These are phyloP conservation scores for Penicillium aurantiogriseum DNA, from an alignment of 2,329 filamentous ascomycete genomes.

Conservation along the genomic window DNA sequence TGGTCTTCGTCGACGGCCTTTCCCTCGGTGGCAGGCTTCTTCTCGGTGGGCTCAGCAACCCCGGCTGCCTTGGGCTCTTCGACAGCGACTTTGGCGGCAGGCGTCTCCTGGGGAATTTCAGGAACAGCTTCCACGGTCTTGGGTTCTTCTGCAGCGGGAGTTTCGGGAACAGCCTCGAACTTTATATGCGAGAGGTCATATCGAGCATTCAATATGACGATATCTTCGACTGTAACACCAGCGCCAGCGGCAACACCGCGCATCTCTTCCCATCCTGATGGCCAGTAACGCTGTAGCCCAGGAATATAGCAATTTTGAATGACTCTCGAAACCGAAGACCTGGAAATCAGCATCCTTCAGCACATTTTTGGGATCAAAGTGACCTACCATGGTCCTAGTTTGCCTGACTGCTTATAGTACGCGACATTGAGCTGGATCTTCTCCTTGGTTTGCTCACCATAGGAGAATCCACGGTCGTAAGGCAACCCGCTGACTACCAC, in stretches of 20 bases:
- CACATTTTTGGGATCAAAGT: not conserved
- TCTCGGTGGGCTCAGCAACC: not conserved
- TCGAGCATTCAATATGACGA: not conserved
- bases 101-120: slow-evolving; percentile 5
- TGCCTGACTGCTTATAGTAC: not conserved
- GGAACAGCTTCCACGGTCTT: not conserved
- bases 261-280: not conserved
- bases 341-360: not conserved
- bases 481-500: not conserved
- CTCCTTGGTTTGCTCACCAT: not conserved
- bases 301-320: not conserved
- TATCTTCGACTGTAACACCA: not conserved
- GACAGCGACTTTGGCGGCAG: not conserved
- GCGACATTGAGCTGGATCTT: not conserved
- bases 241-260: not conserved
- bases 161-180: not conserved
- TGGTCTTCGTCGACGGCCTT: not conserved
- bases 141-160: not conserved
- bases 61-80: not conserved
- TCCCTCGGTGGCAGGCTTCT: not conserved
- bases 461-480: not conserved
- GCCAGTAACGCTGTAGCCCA: not conserved
- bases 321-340: not conserved
- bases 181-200: not conserved
- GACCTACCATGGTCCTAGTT: not conserved